Evolutionary conservation across 73 alveolate species (phyloP), one percentile per base, ranked within the genome.

Genomic region (Stentor coeruleus): DNA sequence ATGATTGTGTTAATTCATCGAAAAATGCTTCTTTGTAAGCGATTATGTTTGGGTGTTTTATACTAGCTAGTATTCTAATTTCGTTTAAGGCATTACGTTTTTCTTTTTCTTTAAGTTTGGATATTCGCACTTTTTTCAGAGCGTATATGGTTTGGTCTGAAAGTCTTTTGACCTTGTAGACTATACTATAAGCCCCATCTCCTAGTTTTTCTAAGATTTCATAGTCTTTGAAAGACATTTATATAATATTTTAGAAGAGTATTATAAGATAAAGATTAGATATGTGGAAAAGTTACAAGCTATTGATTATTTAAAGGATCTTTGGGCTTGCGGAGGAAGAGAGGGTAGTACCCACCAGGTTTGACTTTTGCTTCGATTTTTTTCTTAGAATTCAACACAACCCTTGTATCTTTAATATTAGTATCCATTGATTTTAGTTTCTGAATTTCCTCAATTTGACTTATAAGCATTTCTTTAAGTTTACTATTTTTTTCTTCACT

Each of bases 1-100:
- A n/a, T n/a, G n/a, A n/a, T n/a, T n/a, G n/a, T n/a, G n/a, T n/a
- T 86, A 90, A 76, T 59, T 90, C 98, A 79, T 92, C 98, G 55
- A 92, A 88, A 85, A 92, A 92, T 30, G 96, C 96, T 83, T 92
- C 98, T 84, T 89, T 92, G 77, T 92, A 92, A 58, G 92, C 86
- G 57, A 92, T 83, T 36, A 92, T 90, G 85, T 86, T 85, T 42
- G 81, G 85, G 76, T 91, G 84, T 72, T 92, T 90, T 35, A 92
- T 90, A 57, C 94, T 86, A 55, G 98, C 98, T 39, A 92, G 74
- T 31, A 92, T 88, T 42, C 98, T 79, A 20, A 92, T 87, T 86
- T 92, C 98, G 88, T 92, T 92, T 73, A 92, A 88, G 1, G 98
- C 85, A 77, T 92, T 92, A 82, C 74, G 73, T 66, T 86, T 86